A percentile compares a stretch with the other conserved stretches of the same genome.
Conservation (phyloP, 495 filamentous ascomycete species). For the Aspergillus mulundensis region DNA sequence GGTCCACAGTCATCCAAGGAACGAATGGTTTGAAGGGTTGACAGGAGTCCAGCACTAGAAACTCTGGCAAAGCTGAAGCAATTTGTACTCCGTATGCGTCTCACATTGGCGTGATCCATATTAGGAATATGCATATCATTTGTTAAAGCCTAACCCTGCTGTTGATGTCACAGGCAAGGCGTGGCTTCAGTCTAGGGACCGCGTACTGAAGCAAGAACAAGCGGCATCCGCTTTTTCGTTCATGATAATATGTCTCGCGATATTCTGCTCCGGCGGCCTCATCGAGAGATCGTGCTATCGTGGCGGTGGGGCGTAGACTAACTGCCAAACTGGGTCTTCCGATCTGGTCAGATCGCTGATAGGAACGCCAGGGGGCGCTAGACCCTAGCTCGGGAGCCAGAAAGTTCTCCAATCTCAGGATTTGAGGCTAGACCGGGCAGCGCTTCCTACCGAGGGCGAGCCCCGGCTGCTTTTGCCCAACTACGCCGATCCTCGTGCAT, state of each 20-base stretch:
- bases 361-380: slow-evolving; percentile 1
- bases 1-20: slow-evolving; percentile 4
- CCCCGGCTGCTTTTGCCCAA: background rate
- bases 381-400: background rate
- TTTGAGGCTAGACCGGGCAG: background rate
- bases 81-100: background rate
- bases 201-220: background rate
- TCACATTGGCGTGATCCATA: slow-evolving; percentile 4
- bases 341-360: background rate
- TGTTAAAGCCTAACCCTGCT: background rate
- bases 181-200: background rate
- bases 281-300: background rate
- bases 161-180: background rate
- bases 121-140: slow-evolving; percentile 1
- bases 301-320: background rate
- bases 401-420: background rate
- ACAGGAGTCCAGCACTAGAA: background rate
- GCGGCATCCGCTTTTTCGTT: background rate
- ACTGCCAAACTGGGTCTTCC: background rate
- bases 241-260: background rate
- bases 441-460: background rate
- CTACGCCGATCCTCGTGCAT: background rate
- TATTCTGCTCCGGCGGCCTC: background rate
- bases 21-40: background rate
- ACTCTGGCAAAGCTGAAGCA: background rate